Conservation (phyloP, 768 basidiomycete species). For the Boletus fagicola region DNA sequence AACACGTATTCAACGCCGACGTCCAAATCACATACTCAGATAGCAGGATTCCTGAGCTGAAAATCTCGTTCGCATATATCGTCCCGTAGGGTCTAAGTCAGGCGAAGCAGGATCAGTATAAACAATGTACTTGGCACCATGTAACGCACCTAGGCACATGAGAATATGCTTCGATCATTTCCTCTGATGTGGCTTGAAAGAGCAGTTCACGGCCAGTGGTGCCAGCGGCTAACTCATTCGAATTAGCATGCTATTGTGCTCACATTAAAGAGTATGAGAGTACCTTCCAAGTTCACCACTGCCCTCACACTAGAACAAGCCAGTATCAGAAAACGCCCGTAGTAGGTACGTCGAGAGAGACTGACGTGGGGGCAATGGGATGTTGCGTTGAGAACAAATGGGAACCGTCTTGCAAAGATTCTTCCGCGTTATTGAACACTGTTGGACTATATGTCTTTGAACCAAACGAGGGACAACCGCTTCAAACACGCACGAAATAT, state of each 20-base stretch:
- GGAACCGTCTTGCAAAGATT: conserved; percentile 91
- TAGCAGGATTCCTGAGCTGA: conserved; percentile 84
- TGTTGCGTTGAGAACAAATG: conserved; percentile 94
- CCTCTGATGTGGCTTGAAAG: conserved; percentile 93
- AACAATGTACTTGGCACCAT: not conserved
- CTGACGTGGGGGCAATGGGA: conserved; percentile 65
- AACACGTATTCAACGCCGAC: conserved; percentile 1
- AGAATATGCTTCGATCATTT: conserved; percentile 92
- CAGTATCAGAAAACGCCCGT: conserved; percentile 2
- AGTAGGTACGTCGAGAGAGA: conserved; percentile 5
- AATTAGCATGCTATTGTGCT: conserved; percentile 3
- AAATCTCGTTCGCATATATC: conserved; percentile 87
- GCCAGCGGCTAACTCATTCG: conserved; percentile 62
- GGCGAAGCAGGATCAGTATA: not conserved
- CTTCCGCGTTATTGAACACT: conserved; percentile 97
- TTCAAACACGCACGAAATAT: conserved; percentile 66
- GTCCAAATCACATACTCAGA: conserved; percentile 64
- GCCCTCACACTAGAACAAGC: conserved; percentile 64
- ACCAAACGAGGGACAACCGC: not conserved
- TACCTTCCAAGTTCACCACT: conserved; percentile 88
- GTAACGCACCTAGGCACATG: conserved; percentile 66
- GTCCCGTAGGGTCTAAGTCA: conserved; percentile 75
- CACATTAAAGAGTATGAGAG: not conserved
- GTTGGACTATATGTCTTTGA: not conserved
- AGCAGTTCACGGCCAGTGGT: conserved; percentile 83